Percentiles rank a stretch among this genome's conserved stretches.
These are phyloP conservation scores for Salix udensis DNA, from an alignment of 345 rosid genomes.

Conservation along the genomic window DNA sequence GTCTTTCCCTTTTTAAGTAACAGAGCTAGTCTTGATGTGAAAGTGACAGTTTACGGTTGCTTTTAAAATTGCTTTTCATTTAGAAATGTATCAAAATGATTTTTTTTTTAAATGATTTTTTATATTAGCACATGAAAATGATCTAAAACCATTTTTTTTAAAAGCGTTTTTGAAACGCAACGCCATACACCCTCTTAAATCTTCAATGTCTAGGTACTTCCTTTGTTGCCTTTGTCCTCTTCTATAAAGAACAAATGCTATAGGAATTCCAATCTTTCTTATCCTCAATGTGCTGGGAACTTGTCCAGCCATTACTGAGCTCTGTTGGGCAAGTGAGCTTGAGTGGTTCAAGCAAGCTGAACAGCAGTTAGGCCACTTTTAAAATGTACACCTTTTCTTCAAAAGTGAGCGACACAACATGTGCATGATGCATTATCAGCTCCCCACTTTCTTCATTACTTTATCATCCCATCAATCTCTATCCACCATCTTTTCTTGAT, in stretches of 20 bases:
- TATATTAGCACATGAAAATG: no score
- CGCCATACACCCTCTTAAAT: not conserved
- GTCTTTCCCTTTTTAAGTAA: not conserved
- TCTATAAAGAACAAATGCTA: not conserved
- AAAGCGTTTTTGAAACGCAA: no score
- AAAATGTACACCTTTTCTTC: not conserved
- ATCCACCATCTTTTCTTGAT: not conserved
- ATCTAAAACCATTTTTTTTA: no score
- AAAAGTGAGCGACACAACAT: not conserved
- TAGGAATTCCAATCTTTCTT: not conserved
- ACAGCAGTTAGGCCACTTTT: not conserved
- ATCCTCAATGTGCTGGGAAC: not conserved
- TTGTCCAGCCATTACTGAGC: not conserved
- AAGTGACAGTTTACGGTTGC: no score
- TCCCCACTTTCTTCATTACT: not conserved
- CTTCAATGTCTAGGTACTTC: not conserved
- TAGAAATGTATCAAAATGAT: no score
- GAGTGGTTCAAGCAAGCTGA: not conserved
- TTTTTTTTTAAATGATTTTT: no score
- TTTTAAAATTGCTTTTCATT: no score
- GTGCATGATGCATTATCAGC: not conserved
- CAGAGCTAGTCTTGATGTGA: not conserved
- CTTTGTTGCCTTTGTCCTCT: not conserved
- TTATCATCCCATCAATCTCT: not conserved
- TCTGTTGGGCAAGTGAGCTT: not conserved